Evolutionary conservation across 2,329 filamentous ascomycete species (phyloP).

Genomic region (Botrytis elliptica): DNA sequence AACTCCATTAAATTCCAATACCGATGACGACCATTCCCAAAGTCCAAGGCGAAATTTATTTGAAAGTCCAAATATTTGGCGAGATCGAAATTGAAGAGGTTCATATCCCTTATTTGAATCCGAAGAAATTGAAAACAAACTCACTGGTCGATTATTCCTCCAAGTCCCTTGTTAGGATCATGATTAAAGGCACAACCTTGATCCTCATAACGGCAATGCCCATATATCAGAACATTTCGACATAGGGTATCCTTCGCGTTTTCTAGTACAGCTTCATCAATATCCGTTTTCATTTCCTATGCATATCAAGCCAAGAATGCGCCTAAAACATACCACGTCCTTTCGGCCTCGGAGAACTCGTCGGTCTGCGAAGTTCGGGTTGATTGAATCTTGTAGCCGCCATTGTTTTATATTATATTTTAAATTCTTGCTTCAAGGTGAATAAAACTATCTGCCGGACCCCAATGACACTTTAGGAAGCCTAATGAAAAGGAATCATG

Average conservation of each 20-base stretch:
- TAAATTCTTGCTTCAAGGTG: conserved; percentile 21
- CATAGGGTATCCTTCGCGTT: conserved; percentile 85
- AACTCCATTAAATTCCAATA: neutral
- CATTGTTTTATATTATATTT: conserved; percentile 29
- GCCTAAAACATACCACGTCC: conserved; percentile 48
- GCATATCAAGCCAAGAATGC: conserved; percentile 2
- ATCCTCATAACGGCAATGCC: conserved; percentile 88
- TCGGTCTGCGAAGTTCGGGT: conserved; percentile 40
- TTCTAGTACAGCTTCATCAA: conserved; percentile 48
- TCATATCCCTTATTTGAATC: neutral
- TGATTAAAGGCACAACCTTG: conserved; percentile 88
- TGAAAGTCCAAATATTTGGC: neutral
- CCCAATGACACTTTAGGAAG: conserved; percentile 36
- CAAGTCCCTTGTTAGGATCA: conserved; percentile 63
- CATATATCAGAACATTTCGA: conserved; percentile 90
- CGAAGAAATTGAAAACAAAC: conserved; percentile 37
- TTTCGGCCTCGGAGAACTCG: conserved; percentile 57
- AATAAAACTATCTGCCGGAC: conserved; percentile 37
- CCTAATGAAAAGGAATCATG: conserved; percentile 24
- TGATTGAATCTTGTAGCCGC: conserved; percentile 38
- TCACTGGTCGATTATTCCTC: conserved; percentile 51
- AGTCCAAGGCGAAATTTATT: neutral
- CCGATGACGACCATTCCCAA: neutral
- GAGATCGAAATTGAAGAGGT: neutral
- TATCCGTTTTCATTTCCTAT: conserved; percentile 6